Evolutionary conservation across 306 rosid genomes (phyloP), one percentile per base, ranked within the genome.

Genomic region (Mucuna pruriens): DNA sequence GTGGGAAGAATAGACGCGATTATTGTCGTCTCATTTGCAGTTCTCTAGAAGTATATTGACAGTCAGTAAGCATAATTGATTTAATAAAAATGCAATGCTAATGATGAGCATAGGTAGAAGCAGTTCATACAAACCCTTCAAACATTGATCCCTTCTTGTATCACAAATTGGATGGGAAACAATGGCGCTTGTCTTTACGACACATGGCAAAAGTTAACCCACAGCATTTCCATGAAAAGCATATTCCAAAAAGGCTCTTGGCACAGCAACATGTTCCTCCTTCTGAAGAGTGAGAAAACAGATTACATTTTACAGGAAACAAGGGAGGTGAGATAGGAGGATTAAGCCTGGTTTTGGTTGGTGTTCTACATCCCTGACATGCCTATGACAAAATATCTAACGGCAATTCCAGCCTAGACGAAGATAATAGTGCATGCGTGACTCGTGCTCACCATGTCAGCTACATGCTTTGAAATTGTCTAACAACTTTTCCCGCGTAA

Each of bases 181-280:
- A 94, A 66, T 91, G 89, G 70, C 77, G 84, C 19, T 74, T 69
- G 70, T 94, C 97, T 79, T 90, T 86, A 78, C 98, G 92, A 75
- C 98, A 90, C 9, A 92, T 86, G 0, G 92, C 97, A 71, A 94
- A 82, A 34, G 22, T 58, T 67, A 20, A 16, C 15, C 85, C 85
- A 75, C 85, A 75, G 13, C 85, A 82, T 76, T 89, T 91, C 93
- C 94, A 92, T 6, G 89, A 83, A 40, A 94, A 49, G 82, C 98
- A 94, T 73, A 92, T 67, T 67, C 98, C 96, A 3, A 92, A 15
- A 68, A 94, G 2, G 61, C 49, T 70, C 87, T 6, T 58, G 1
- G 88, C 82, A 73, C 98, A 94, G 34, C 98, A 94, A 80, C 97
- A 94, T 38, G 97, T 94, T 76, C 76, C 94, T 54, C 96, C 97